Evolutionary conservation across 176 grass and related monocot species (phyloP), one percentile per base, ranked within the genome.

Genomic region (Areca catechu): DNA sequence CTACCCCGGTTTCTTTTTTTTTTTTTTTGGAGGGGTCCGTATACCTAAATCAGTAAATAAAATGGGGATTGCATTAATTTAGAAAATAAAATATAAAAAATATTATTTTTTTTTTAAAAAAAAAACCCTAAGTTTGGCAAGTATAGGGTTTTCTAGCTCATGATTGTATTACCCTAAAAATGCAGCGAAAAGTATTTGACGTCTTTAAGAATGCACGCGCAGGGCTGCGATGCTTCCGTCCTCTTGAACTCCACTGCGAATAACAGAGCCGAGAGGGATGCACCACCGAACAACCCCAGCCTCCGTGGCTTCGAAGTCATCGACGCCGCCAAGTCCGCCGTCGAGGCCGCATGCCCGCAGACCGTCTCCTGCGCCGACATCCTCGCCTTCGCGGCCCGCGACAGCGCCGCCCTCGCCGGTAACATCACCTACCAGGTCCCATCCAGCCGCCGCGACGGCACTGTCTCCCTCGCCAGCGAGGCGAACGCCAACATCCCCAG

Each of bases 181-280:
- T 12, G 6, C 7, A 37, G 5, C 30, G n/a, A 37, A 37, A 2
- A 37, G 25, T 10, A 37, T 37, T 37, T 37, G 12, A 18, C 24
- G n/a, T n/a, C 10, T 27, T 66, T 50, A 68, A 73, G 68, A 14
- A 7, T n/a, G 3, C 7, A 21, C 30, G 1, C 28, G 2, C 71
- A 88, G 77, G 84, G 84, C 3, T 88, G 89, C 24, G 89, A 88
- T 1, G 84, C 70, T 20, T 95, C 89, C 0, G 89, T 88, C 28
- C 74, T 95, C n/a, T 72, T 85, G 2, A 77, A 95, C 77, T 81
- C 83, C 1, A 37, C 30, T 1, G 9, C 67, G 4, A 88, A 84
- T 55, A 74, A 64, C 48, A 84, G 53, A 4, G 71, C 77, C 14
- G 84, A 88, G 71, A 85, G 84, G 51, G 77, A 84, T 5, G 57